Percentiles rank a stretch among this genome's conserved stretches.
Conservation (phyloP, 768 basidiomycete species). For the Tulasnella sp. region DNA sequence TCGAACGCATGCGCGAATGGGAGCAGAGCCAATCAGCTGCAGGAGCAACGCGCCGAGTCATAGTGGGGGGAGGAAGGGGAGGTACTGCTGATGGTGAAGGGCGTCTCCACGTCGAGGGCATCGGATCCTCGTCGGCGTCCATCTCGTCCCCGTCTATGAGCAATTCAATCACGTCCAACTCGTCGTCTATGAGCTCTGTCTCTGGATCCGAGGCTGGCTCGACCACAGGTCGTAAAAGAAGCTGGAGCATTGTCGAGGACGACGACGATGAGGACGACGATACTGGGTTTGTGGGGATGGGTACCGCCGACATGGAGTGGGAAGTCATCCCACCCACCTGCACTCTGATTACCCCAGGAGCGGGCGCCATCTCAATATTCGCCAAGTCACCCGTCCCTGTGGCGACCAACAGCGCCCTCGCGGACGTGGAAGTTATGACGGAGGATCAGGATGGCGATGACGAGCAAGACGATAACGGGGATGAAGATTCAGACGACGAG, state of each 20-base stretch:
- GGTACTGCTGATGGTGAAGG: background rate
- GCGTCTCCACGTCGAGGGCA: background rate
- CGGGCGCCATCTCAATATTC: too few species aligned
- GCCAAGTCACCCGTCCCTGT: too few species aligned
- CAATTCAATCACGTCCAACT: constrained; percentile 11
- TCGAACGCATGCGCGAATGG: constrained; percentile 13
- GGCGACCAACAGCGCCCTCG: too few species aligned
- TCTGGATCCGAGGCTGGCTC: constrained; percentile 10
- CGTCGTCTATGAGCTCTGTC: constrained; percentile 6
- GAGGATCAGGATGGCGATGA: constrained; percentile 41
- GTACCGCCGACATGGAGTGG: constrained; percentile 10
- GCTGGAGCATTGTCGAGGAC: constrained; percentile 12
- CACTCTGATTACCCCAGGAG: too few species aligned
- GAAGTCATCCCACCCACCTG: background rate
- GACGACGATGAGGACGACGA: background rate
- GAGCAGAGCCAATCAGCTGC: background rate
- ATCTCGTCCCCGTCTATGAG: constrained; percentile 9
- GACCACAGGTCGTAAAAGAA: constrained; percentile 1
- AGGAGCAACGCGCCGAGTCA: background rate
- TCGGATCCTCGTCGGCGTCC: constrained; percentile 2
- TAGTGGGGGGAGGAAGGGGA: background rate
- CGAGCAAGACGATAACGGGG: constrained; percentile 51
- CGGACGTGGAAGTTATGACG: constrained; percentile 18
- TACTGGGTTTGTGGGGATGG: background rate
- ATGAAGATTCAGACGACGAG: constrained; percentile 47